Percentiles rank a stretch among this genome's conserved stretches.
Conservation (phyloP, 2,329 filamentous ascomycete genomes). For the Rhinocladiella similis region DNA sequence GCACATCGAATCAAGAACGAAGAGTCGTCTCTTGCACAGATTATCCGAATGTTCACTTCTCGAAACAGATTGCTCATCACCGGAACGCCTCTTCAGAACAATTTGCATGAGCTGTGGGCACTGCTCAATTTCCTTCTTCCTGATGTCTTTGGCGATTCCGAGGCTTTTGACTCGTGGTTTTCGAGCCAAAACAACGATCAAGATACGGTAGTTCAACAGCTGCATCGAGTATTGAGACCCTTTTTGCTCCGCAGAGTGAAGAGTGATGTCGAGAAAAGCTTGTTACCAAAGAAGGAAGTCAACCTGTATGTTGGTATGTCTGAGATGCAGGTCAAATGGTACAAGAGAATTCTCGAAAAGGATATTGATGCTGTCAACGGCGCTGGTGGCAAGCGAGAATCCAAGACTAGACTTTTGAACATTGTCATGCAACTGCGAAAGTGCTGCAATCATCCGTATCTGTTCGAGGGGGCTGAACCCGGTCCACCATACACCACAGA, state of each 20-base stretch:
- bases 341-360: slow-evolving; percentile 97
- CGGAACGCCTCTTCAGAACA: slow-evolving; percentile 95
- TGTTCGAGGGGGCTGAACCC: slow-evolving; percentile 96
- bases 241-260: slow-evolving; percentile 96
- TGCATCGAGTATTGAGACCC: slow-evolving; percentile 87
- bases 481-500: slow-evolving; percentile 98
- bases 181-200: slow-evolving; percentile 86
- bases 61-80: slow-evolving; percentile 94
- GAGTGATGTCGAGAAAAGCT: slow-evolving; percentile 95
- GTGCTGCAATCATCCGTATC: slow-evolving; percentile 97
- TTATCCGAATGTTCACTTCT: slow-evolving; percentile 94
- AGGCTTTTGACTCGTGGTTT: slow-evolving; percentile 98
- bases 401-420: slow-evolving; percentile 93
- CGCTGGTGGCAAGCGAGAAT: slow-evolving; percentile 92
- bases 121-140: slow-evolving; percentile 96
- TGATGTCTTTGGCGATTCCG: slow-evolving; percentile 94
- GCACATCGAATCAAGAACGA: slow-evolving; percentile 99
- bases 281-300: slow-evolving; percentile 94
- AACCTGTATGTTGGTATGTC: slow-evolving; percentile 98
- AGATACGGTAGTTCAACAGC: slow-evolving; percentile 91
- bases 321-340: slow-evolving; percentile 99
- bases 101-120: slow-evolving; percentile 96
- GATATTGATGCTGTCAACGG: slow-evolving; percentile 99
- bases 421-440: slow-evolving; percentile 99
- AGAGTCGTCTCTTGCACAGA: slow-evolving; percentile 92